Conservation (phyloP, 495 filamentous ascomycete genomes). For the Zalerion maritima region DNA sequence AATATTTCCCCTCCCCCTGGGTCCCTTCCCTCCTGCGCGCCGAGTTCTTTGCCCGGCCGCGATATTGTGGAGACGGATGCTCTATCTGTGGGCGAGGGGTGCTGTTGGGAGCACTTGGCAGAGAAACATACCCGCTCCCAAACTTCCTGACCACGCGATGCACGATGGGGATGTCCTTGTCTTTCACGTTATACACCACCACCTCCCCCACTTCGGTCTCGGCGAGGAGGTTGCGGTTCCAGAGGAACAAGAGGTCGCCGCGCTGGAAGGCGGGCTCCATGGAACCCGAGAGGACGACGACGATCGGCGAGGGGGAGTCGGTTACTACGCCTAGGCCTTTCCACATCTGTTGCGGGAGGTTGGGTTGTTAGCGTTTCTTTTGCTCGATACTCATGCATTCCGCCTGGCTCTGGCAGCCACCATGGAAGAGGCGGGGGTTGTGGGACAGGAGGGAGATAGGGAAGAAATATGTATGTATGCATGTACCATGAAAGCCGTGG, state of each 20-base stretch:
- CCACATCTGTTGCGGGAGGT: slow-evolving; percentile 47
- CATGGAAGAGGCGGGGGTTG: background rate
- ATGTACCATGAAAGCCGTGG: slow-evolving; percentile 77
- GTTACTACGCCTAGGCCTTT: slow-evolving; percentile 81
- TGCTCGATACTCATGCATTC: too few relatives aligned
- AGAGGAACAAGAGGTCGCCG: slow-evolving; percentile 83
- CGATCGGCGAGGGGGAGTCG: slow-evolving; percentile 82
- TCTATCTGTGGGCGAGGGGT: background rate
- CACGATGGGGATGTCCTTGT: slow-evolving; percentile 90
- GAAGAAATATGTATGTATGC: too few relatives aligned
- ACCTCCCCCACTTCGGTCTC: slow-evolving; percentile 72
- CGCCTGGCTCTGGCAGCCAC: background rate
- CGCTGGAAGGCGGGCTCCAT: slow-evolving; percentile 98
- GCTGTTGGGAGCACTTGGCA: background rate
- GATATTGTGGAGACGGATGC: too few relatives aligned
- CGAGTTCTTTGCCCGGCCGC: too few relatives aligned
- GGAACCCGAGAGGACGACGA: slow-evolving; percentile 83
- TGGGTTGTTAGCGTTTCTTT: slow-evolving; percentile 1
- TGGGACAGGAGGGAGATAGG: background rate
- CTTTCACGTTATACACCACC: slow-evolving; percentile 86
- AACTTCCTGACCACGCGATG: slow-evolving; percentile 71
- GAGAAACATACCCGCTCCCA: slow-evolving; percentile 35
- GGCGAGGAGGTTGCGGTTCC: slow-evolving; percentile 63
- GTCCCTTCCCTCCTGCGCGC: too few relatives aligned
- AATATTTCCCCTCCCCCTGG: background rate